phyloP scores from a whole-genome alignment of 2,329 filamentous ascomycete genomes.

The Neocucurbitaria cava region DNA sequence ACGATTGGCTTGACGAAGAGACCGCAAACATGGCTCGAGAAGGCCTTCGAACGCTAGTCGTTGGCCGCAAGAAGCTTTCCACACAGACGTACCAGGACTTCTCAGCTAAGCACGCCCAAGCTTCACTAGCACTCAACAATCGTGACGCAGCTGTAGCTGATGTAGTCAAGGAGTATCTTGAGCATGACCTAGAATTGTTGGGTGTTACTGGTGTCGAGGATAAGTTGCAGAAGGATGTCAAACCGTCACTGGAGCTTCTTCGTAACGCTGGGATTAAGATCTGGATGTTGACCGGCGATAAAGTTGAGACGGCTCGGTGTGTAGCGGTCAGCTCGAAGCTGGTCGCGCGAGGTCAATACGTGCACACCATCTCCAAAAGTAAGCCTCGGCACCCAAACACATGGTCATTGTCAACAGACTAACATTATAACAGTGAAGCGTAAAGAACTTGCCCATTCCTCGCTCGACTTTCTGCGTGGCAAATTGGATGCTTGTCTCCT shows the following conservation, averaged over 20 bases:
- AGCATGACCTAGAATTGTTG: constrained; percentile 86
- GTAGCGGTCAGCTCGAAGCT: constrained; percentile 95
- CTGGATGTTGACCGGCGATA: constrained; percentile 99
- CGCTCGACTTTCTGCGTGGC: constrained; percentile 85
- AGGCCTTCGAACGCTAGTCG: constrained; percentile 89
- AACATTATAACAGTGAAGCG: constrained; percentile 64
- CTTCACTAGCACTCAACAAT: constrained; percentile 78
- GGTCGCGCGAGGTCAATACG: constrained; percentile 91
- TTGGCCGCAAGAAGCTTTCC: constrained; percentile 89
- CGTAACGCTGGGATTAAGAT: constrained; percentile 98
- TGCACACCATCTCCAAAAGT: constrained; percentile 85
- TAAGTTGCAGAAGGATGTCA: constrained; percentile 93
- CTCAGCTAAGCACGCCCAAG: constrained; percentile 74
- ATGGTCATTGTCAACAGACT: background rate
- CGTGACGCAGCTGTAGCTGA: constrained; percentile 83
- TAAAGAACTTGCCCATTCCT: constrained; percentile 84
- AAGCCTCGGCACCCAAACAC: constrained; percentile 17
- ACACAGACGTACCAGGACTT: constrained; percentile 82
- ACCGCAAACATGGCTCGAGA: constrained; percentile 99
- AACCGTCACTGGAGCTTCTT: constrained; percentile 90
- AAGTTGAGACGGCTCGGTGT: constrained; percentile 95
- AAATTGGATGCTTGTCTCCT: constrained; percentile 87
- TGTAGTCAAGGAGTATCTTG: constrained; percentile 81
- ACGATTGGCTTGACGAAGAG: constrained; percentile 98
- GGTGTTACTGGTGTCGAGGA: constrained; percentile 99